Base-by-base conservation (phyloP, 2,329 filamentous ascomycete species). In the Aspergillus hiratsukae region DNA sequence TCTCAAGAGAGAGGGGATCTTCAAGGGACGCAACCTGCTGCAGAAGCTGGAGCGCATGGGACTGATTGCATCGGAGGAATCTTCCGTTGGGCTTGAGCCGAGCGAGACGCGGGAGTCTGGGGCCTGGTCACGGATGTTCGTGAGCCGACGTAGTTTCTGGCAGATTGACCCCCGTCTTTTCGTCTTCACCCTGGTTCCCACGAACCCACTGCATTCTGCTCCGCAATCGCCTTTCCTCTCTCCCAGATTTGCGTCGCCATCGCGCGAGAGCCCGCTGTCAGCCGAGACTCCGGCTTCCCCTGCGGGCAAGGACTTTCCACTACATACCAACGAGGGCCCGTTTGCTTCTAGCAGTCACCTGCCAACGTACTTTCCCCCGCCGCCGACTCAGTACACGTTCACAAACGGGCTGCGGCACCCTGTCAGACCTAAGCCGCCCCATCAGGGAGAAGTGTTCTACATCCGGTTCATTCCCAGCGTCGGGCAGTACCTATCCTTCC, bases 21-120 rank as follows among this genome's bases (percentile, higher is more conserved):
- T 97, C 71, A 87, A 91, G 62, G 88, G 89, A 41, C 86, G 85
- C 57, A 91, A 94, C 62, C 77, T 96, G 61, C 83, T 97, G 46
- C 89, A 90, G 25, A 96, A 97, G 78, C 83, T 97, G 48, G 93
- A 97, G 77, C 84, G 91, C 54, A 97, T 97, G 91, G 91, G 92
- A 0, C 75, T 97, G 52, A 86, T 97, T 51, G 81, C 87, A 0
- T 88, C 83, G 25, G 82, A 89, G 53, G 87, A 95, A 66, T 90
- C 89, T 0, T 82, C 83, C 1, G 89, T 94, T 2, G 90, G 90
- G 4, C 78, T 82, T 0, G 82, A 83, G 40, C 65, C 67, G 14
- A 72, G 83, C 14, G 81, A 86, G 46, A 83, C 87, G 51, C 83
- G 85, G 49, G 79, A 81, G 37, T 79, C 83, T 9, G 82, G 86